These are phyloP conservation scores for Colletotrichum sp. DNA, from an alignment of 2,329 filamentous ascomycete species.

Conservation along the genomic window DNA sequence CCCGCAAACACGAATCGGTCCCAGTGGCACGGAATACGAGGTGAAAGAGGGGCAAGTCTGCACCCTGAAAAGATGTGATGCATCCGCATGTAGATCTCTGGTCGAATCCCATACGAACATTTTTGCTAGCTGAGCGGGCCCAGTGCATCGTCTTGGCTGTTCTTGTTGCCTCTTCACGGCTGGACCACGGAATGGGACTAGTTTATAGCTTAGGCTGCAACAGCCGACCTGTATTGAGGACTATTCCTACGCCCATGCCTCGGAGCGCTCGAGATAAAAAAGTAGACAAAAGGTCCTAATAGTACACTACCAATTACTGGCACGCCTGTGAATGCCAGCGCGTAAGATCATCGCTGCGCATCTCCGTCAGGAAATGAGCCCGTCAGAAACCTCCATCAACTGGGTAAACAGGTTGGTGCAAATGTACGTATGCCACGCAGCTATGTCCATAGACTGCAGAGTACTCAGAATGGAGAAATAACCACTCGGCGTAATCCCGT, in stretches of 20 bases:
- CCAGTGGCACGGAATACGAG: background rate
- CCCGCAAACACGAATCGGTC: slow-evolving; percentile 15
- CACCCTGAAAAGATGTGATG: background rate
- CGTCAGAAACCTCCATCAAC: background rate
- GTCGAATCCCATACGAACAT: background rate
- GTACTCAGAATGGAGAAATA: slow-evolving; percentile 1
- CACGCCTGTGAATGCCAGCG: slow-evolving; percentile 7
- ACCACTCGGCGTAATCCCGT: slow-evolving; percentile 15
- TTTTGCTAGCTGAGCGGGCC: background rate
- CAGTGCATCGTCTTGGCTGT: background rate
- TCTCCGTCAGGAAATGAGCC: background rate
- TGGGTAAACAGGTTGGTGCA: slow-evolving; percentile 6
- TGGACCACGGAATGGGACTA: background rate
- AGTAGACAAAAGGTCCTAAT: slow-evolving; percentile 21
- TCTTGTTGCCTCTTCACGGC: background rate
- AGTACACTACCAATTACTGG: slow-evolving; percentile 23
- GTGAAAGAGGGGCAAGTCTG: background rate
- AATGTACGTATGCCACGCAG: slow-evolving; percentile 22
- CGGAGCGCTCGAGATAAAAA: slow-evolving; percentile 15
- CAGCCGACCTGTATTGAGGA: slow-evolving; percentile 19
- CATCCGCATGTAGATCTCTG: background rate
- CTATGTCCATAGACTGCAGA: slow-evolving; percentile 21
- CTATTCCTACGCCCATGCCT: slow-evolving; percentile 11
- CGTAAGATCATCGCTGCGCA: background rate
- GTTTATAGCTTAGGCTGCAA: background rate